Conservation (phyloP, 2,329 filamentous ascomycete genomes). For the Colletotrichum destructivum region DNA sequence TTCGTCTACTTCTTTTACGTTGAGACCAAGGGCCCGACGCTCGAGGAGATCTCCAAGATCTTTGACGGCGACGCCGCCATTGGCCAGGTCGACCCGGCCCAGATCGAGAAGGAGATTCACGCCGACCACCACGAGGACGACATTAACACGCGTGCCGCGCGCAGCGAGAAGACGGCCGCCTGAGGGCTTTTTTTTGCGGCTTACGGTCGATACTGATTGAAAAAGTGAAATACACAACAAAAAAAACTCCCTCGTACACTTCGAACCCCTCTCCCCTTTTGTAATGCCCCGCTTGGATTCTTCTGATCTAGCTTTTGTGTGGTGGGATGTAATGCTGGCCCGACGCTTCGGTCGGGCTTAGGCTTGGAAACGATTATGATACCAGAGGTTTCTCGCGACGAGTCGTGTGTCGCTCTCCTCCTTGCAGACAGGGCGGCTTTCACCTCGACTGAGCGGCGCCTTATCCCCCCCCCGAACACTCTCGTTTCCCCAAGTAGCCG, state of each 20-base stretch:
- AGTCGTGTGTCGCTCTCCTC: not conserved
- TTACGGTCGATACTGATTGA: too few species aligned
- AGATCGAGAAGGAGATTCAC: constrained; percentile 69
- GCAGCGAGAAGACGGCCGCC: constrained; percentile 45
- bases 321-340: constrained; percentile 34
- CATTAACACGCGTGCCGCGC: constrained; percentile 46
- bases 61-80: constrained; percentile 77
- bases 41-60: constrained; percentile 79
- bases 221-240: not conserved
- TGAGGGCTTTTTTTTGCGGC: constrained; percentile 19
- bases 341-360: constrained; percentile 13
- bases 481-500: constrained; percentile 29
- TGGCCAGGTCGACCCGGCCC: constrained; percentile 67
- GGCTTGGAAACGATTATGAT: constrained; percentile 34
- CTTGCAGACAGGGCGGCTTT: not conserved
- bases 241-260: not conserved
- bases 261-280: constrained; percentile 1
- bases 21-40: constrained; percentile 79
- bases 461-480: constrained; percentile 22
- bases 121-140: constrained; percentile 53
- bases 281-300: constrained; percentile 20
- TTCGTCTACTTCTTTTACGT: constrained; percentile 79
- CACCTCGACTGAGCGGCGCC: constrained; percentile 4
- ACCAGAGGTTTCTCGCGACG: constrained; percentile 36
- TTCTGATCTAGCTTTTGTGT: not conserved